Evolutionary conservation across 352 stramenopile genomes (phyloP).

Genomic region (Phytophthora palmivora): DNA sequence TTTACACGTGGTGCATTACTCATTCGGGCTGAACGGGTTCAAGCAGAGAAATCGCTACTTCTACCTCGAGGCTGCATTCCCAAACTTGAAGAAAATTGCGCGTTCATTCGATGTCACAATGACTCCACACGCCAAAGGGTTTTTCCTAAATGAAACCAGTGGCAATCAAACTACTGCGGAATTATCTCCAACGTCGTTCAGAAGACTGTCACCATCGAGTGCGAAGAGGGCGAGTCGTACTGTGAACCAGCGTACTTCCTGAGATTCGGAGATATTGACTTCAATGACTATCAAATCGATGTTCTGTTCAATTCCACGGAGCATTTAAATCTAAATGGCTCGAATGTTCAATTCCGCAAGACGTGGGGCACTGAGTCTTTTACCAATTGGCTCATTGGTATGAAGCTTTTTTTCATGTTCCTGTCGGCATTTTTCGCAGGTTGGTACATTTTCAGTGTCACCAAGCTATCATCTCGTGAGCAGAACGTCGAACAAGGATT

Average conservation of each 20-base stretch:
- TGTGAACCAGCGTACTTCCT: slow-evolving; percentile 61
- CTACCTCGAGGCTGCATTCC: slow-evolving; percentile 60
- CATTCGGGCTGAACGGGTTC: slow-evolving; percentile 62
- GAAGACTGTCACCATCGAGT: slow-evolving; percentile 46
- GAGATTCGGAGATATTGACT: slow-evolving; percentile 64
- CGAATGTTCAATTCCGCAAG: slow-evolving; percentile 60
- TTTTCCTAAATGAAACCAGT: slow-evolving; percentile 46
- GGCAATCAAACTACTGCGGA: slow-evolving; percentile 44
- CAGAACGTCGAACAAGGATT: slow-evolving; percentile 71
- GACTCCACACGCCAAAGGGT: slow-evolving; percentile 57
- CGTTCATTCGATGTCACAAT: slow-evolving; percentile 62
- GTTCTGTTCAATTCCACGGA: slow-evolving; percentile 65
- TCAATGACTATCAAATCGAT: slow-evolving; percentile 58
- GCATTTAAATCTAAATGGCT: slow-evolving; percentile 41
- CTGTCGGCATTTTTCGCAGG: slow-evolving; percentile 39
- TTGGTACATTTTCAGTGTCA: slow-evolving; percentile 59
- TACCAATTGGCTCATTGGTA: slow-evolving; percentile 64
- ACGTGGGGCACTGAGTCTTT: slow-evolving; percentile 58
- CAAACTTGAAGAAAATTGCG: slow-evolving; percentile 40
- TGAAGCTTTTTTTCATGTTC: slow-evolving; percentile 66
- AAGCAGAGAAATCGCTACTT: slow-evolving; percentile 68
- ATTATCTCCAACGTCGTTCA: slow-evolving; percentile 47
- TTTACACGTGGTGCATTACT: slow-evolving; percentile 57
- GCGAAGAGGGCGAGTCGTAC: slow-evolving; percentile 34
- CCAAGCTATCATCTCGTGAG: slow-evolving; percentile 49